Evolutionary conservation across 2,329 filamentous ascomycete genomes (phyloP), one percentile per base, ranked within the genome.

Genomic region (Coleophoma eucalyptorum): DNA sequence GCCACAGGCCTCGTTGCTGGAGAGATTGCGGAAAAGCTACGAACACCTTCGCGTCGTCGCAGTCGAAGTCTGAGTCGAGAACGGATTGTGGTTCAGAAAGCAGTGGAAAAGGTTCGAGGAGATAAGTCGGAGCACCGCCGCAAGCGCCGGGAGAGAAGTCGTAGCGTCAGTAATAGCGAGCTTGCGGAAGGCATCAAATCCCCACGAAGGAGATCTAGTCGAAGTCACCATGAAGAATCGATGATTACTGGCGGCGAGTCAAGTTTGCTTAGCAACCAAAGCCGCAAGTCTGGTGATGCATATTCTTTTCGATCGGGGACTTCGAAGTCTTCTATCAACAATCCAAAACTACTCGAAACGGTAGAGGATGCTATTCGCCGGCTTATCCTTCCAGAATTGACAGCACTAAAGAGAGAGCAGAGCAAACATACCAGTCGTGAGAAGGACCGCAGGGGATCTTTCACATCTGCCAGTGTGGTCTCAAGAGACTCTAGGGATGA

Each of bases 341-440:
- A 89, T 59, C 86, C 86, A 0, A 87, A 83, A 60, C 69, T 89
- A 4, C 74, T 89, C 10, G 83, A 86, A 55, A 86, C 86, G 2
- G 86, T 90, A 1, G 86, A 89, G 67, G 86, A 89, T 70, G 86
- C 85, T 16, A 89, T 90, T 62, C 82, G 84, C 60, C 77, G 85
- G 49, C 71, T 89, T 53, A 89, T 89, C 49, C 69, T 99, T 3
- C 94, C 94, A 0, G 93, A 99, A 68, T 77, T 99, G 42, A 93
- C 90, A 60, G 90, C 91, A 10, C 75, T 99, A 49, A 97, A 96
- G 68, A 84, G 92, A 61, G 91, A 96, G 64, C 89, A 93, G 66
- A 92, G 89, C 67, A 86, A 87, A 57, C 83, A 86, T 55, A 80
- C 87, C 57, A 86, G 83, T 60, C 82, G 81, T 11, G 82, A 81